Percentiles rank a stretch among this genome's conserved stretches.
Conservation (phyloP, 257 asterid species). For the Fraxinus americana region DNA sequence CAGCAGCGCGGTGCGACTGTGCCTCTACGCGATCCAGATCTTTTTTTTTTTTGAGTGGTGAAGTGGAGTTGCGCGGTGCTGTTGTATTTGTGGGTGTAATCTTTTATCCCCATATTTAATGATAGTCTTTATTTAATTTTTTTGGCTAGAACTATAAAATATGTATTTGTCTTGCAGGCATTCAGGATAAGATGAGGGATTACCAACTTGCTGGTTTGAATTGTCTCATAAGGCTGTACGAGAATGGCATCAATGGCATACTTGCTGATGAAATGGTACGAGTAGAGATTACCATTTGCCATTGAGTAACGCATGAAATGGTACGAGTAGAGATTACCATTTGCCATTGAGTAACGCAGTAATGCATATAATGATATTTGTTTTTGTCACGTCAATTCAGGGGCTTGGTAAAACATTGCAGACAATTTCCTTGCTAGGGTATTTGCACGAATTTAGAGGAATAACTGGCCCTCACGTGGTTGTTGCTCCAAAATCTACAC, state of each 20-base stretch:
- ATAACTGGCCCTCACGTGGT: no score
- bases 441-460: no score
- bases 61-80: no score
- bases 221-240: constrained; percentile 93
- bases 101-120: background rate
- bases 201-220: constrained; percentile 98
- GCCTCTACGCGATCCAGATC: no score
- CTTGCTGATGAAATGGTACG: constrained; percentile 99
- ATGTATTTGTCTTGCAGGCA: constrained; percentile 50
- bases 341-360: constrained; percentile 10
- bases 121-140: background rate
- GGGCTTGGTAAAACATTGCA: constrained; percentile 33
- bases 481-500: no score
- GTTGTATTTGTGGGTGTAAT: background rate
- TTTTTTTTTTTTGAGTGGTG: no score
- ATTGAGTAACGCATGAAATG: no score
- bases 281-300: background rate
- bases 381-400: constrained; percentile 35
- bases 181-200: constrained; percentile 99
- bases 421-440: no score
- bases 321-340: no score
- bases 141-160: constrained; percentile 9
- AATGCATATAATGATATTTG: constrained; percentile 9
- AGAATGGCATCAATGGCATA: constrained; percentile 97
- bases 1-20: no score